Conservation (phyloP, 2,329 filamentous ascomycete species). For the Phaeoacremonium minimum region DNA sequence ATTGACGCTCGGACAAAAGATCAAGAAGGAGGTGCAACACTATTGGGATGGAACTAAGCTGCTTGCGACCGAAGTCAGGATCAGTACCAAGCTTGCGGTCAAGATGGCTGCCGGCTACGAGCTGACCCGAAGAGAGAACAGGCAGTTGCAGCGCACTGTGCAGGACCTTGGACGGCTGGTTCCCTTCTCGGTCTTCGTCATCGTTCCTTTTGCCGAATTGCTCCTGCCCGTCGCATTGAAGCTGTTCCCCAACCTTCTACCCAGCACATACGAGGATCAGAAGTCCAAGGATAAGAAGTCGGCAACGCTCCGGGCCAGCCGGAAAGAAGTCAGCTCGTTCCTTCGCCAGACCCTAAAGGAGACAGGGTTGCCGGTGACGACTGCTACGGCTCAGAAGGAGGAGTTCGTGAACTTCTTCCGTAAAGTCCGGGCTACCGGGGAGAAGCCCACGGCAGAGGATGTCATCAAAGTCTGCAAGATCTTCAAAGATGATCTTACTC, state of each 20-base stretch:
- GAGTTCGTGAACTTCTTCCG: constrained; percentile 97
- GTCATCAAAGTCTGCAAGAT: constrained; percentile 99
- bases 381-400: constrained; percentile 80
- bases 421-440: constrained; percentile 88
- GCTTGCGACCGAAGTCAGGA: constrained; percentile 84
- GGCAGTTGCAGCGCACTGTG: constrained; percentile 88
- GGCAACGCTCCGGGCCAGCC: constrained; percentile 71
- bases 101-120: constrained; percentile 99
- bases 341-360: constrained; percentile 84
- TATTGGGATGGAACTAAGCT: constrained; percentile 99
- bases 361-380: constrained; percentile 84
- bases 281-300: constrained; percentile 89
- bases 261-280: constrained; percentile 93
- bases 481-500: constrained; percentile 94
- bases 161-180: constrained; percentile 90
- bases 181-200: constrained; percentile 94
- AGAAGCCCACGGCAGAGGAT: constrained; percentile 81
- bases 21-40: constrained; percentile 89
- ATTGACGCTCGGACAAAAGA: constrained; percentile 81
- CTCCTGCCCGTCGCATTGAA: constrained; percentile 87
- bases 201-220: constrained; percentile 93
- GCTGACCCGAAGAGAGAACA: constrained; percentile 85
- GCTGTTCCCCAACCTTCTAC: constrained; percentile 94
- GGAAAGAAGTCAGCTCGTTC: constrained; percentile 91
- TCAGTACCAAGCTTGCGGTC: constrained; percentile 83